Conservation (phyloP, 345 rosid species). For the Garcia nutans region DNA sequence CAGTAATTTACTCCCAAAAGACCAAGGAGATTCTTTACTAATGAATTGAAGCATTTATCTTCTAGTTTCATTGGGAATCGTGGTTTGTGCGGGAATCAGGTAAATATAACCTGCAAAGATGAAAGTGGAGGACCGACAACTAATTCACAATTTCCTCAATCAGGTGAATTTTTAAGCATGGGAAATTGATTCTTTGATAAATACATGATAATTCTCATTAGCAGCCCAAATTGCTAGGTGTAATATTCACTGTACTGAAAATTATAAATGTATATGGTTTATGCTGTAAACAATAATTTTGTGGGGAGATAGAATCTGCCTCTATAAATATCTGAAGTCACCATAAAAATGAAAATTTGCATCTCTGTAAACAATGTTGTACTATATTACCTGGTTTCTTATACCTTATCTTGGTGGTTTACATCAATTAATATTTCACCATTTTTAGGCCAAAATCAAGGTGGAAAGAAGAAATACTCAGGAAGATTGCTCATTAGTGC, state of each 20-base stretch:
- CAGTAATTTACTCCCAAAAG: conserved; percentile 1
- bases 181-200: conserved; percentile 9
- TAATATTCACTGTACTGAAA: not conserved
- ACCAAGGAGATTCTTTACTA: conserved; percentile 4
- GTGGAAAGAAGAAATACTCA: conserved; percentile 61
- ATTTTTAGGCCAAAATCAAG: conserved; percentile 60
- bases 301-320: not conserved
- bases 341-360: not conserved
- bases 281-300: not conserved
- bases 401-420: conserved; percentile 4
- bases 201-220: not conserved
- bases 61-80: conserved; percentile 80
- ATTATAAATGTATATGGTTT: not conserved
- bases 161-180: conserved; percentile 46
- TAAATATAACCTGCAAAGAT: conserved; percentile 56
- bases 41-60: conserved; percentile 16
- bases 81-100: conserved; percentile 82
- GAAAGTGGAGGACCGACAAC: conserved; percentile 46
- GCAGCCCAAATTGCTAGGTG: conserved; percentile 8
- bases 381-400: not conserved
- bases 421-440: conserved; percentile 21
- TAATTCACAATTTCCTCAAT: conserved; percentile 37
- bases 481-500: conserved; percentile 85
- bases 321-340: not conserved
- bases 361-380: not conserved